Percentiles rank a stretch among this genome's conserved stretches.
phyloP scores from a whole-genome alignment of 768 basidiomycete species.

The Lentinula raphanica region DNA sequence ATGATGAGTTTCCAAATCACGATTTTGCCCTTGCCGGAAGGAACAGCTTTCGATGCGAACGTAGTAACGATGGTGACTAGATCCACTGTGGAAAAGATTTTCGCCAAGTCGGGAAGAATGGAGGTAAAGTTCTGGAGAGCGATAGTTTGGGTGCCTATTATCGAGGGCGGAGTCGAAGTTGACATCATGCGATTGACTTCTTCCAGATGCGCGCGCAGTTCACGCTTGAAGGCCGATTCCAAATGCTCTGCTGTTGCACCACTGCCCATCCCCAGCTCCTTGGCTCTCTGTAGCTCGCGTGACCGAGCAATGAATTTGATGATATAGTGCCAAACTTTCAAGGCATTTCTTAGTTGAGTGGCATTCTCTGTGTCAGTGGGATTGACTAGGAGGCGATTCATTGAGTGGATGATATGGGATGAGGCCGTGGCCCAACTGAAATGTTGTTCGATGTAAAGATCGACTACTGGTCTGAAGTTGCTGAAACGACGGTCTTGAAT shows the following conservation, averaged over 20 bases:
- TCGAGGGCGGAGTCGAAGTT: slow-evolving; percentile 67
- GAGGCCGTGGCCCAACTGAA: slow-evolving; percentile 79
- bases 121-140: slow-evolving; percentile 91
- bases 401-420: slow-evolving; percentile 79
- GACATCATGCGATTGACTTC: slow-evolving; percentile 91
- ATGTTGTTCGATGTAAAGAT: slow-evolving; percentile 88
- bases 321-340: slow-evolving; percentile 97
- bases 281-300: slow-evolving; percentile 78
- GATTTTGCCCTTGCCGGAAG: slow-evolving; percentile 76
- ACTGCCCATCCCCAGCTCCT: slow-evolving; percentile 73
- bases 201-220: slow-evolving; percentile 67
- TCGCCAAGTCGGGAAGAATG: slow-evolving; percentile 80
- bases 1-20: slow-evolving; percentile 92
- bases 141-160: slow-evolving; percentile 94
- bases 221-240: slow-evolving; percentile 79
- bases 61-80: slow-evolving; percentile 82
- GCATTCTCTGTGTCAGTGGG: slow-evolving; percentile 71
- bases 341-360: slow-evolving; percentile 74
- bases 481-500: slow-evolving; percentile 92
- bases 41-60: slow-evolving; percentile 76
- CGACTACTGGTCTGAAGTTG: slow-evolving; percentile 90
- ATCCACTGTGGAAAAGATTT: slow-evolving; percentile 76
- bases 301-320: slow-evolving; percentile 94
- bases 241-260: slow-evolving; percentile 83
- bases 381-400: slow-evolving; percentile 75